A percentile compares a stretch with the other conserved stretches of the same genome.
phyloP scores from a whole-genome alignment of 192 early-diverging fungal species.

The Backusella macrospora region DNA sequence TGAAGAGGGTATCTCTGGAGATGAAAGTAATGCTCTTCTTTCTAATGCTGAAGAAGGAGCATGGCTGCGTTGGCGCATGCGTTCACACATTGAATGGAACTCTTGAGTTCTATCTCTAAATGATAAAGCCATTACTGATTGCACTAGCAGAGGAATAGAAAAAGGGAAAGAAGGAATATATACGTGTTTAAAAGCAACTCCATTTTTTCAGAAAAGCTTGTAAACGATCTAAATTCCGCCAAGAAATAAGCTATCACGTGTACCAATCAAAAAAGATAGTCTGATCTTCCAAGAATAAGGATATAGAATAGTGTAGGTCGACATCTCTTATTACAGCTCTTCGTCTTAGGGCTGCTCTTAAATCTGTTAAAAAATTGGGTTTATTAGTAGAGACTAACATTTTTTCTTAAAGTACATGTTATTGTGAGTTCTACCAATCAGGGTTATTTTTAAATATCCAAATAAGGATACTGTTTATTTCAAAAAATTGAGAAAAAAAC shows the following conservation, averaged over 20 bases:
- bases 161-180: neutral
- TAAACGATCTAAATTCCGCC: neutral
- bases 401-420: no score
- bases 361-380: no score
- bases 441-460: no score
- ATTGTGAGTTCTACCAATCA: no score
- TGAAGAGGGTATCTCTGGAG: constrained; percentile 29
- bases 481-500: no score
- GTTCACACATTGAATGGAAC: constrained; percentile 81
- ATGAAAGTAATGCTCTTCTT: constrained; percentile 24
- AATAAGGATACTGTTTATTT: no score
- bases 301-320: no score
- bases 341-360: no score
- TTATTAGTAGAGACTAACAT: no score
- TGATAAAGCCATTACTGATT: constrained; percentile 30
- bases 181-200: neutral
- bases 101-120: constrained; percentile 83
- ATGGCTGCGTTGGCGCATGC: constrained; percentile 57
- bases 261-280: neutral
- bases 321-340: no score
- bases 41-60: constrained; percentile 30
- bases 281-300: no score
- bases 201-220: neutral
- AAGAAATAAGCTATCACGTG: neutral
- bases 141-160: no score